Conservation (phyloP, 2,329 filamentous ascomycete species). For the Claviceps pazoutovae region DNA sequence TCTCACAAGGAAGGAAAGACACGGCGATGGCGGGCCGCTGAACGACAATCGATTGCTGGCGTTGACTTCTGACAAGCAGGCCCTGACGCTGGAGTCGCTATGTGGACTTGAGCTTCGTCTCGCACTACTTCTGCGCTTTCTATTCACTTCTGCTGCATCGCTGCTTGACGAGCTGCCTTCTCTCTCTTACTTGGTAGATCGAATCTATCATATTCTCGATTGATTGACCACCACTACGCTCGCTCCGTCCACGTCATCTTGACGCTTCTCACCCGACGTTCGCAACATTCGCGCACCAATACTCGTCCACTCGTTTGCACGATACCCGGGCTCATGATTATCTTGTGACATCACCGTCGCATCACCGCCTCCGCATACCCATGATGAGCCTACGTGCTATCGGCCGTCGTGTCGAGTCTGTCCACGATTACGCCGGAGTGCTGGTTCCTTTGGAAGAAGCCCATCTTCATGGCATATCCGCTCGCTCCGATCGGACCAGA, state of each 20-base stretch:
- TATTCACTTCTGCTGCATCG: too few species aligned
- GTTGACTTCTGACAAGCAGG: not conserved
- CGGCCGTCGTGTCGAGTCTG: slow-evolving; percentile 27
- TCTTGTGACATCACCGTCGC: not conserved
- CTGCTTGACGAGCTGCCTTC: too few species aligned
- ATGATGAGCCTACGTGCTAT: slow-evolving; percentile 19
- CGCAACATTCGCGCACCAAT: too few species aligned
- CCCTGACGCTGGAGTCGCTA: not conserved
- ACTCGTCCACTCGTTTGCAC: not conserved
- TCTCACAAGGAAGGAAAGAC: too few species aligned
- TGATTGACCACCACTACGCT: too few species aligned
- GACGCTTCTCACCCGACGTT: too few species aligned
- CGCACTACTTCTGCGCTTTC: too few species aligned
- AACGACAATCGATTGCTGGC: not conserved
- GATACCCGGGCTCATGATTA: not conserved
- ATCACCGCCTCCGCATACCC: not conserved
- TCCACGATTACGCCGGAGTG: slow-evolving; percentile 36
- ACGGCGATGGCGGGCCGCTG: not conserved
- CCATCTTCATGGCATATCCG: slow-evolving; percentile 40
- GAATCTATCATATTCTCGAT: too few species aligned
- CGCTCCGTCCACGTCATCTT: too few species aligned
- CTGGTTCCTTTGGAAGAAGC: slow-evolving; percentile 40
- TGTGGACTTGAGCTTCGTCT: not conserved
- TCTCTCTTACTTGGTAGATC: too few species aligned
- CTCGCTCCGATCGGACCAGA: slow-evolving; percentile 29